phyloP scores from a whole-genome alignment of 169 alveolate species.

The Plasmodium knowlesi region DNA sequence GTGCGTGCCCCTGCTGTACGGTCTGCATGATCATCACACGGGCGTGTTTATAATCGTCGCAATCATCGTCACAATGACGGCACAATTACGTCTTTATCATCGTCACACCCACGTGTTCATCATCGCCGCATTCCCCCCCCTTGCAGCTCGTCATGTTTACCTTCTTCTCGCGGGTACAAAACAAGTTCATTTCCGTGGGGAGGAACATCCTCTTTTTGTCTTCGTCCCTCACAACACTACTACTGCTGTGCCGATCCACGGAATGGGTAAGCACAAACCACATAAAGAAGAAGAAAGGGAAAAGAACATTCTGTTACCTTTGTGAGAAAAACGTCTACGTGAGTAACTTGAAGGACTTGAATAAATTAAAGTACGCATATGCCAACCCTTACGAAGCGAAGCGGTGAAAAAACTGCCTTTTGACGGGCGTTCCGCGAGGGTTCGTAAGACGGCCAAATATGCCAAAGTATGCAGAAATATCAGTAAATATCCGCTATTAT shows the following conservation, averaged over 20 bases:
- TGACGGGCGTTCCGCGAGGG: background rate
- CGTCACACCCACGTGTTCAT: background rate
- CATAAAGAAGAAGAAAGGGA: slow-evolving; percentile 67
- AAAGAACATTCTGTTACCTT: slow-evolving; percentile 61
- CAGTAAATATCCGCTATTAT: background rate
- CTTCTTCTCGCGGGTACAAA: slow-evolving; percentile 62
- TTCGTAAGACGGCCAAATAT: background rate
- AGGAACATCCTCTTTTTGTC: slow-evolving; percentile 65
- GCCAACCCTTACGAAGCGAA: slow-evolving; percentile 70
- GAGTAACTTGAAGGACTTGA: slow-evolving; percentile 52
- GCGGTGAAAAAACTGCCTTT: background rate
- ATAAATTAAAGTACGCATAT: slow-evolving; percentile 65
- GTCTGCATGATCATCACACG: background rate
- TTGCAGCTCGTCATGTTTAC: slow-evolving; percentile 68
- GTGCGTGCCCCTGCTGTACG: background rate
- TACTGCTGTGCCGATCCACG: slow-evolving; percentile 52
- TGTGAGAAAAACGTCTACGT: slow-evolving; percentile 73
- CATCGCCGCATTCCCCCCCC: background rate
- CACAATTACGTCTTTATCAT: background rate
- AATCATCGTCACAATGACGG: background rate
- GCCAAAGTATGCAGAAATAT: background rate
- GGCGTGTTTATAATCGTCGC: background rate
- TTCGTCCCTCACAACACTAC: slow-evolving; percentile 49
- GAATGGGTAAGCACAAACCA: slow-evolving; percentile 76
- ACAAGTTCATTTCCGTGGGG: slow-evolving; percentile 55